These are phyloP conservation scores for Irpex sp. DNA, from an alignment of 1,284 basidiomycete genomes.

Conservation along the genomic window DNA sequence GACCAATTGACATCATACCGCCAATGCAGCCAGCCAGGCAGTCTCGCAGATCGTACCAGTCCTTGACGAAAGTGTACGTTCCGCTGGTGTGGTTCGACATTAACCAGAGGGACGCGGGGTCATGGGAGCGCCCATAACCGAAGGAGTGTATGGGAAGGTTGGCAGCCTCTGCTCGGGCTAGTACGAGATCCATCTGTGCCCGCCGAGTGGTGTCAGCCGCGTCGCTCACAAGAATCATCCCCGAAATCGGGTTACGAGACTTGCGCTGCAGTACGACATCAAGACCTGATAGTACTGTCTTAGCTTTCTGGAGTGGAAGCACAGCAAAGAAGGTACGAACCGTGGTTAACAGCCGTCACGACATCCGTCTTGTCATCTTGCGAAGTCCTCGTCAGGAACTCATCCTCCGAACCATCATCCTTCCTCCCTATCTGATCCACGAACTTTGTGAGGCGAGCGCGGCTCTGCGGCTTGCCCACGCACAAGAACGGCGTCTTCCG, in stretches of 20 bases:
- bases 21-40: slow-evolving; percentile 90
- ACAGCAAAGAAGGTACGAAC: slow-evolving; percentile 36
- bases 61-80: slow-evolving; percentile 96
- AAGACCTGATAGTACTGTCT: slow-evolving; percentile 48
- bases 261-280: slow-evolving; percentile 94
- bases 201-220: slow-evolving; percentile 85
- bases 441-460: slow-evolving; percentile 69
- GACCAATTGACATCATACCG: slow-evolving; percentile 90
- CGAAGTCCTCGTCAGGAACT: slow-evolving; percentile 73
- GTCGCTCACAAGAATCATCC: slow-evolving; percentile 92
- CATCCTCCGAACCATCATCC: slow-evolving; percentile 49
- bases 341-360: slow-evolving; percentile 93
- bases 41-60: slow-evolving; percentile 91
- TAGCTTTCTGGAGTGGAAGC: neutral
- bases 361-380: slow-evolving; percentile 93
- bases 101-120: slow-evolving; percentile 97
- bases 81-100: slow-evolving; percentile 97
- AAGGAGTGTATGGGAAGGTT: slow-evolving; percentile 96
- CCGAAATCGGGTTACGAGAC: slow-evolving; percentile 83
- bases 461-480: slow-evolving; percentile 66
- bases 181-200: slow-evolving; percentile 98
- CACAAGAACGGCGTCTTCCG: slow-evolving; percentile 88
- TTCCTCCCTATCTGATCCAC: slow-evolving; percentile 63
- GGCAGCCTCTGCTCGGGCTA: slow-evolving; percentile 93
- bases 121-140: slow-evolving; percentile 94